Evolutionary conservation across 2,329 filamentous ascomycete species (phyloP).

Genomic region (Ceratocystis ficicola): DNA sequence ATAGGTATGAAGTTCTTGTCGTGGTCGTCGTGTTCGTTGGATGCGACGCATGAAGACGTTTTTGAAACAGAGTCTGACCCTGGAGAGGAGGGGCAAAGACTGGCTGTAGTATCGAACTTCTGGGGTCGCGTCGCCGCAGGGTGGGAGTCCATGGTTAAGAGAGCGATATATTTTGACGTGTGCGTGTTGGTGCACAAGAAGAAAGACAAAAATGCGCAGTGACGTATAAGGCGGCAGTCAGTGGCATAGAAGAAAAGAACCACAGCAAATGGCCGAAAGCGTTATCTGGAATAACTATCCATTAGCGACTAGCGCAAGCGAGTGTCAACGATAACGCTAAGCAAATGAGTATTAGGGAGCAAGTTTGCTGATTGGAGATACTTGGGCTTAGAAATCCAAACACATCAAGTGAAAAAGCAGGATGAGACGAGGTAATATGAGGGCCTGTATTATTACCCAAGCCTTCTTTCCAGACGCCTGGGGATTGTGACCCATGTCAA

Average conservation of each 20-base stretch:
- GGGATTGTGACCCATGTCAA: not conserved
- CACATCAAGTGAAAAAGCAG: not conserved
- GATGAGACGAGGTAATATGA: not conserved
- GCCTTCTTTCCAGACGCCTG: conserved; percentile 1
- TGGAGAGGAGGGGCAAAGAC: conserved; percentile 6
- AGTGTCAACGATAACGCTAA: not conserved
- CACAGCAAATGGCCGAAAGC: not conserved
- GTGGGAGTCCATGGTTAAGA: conserved; percentile 3
- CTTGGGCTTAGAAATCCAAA: not conserved
- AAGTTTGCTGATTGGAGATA: not conserved
- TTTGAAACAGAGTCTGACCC: conserved; percentile 12
- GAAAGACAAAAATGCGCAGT: conserved; percentile 3
- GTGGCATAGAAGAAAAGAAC: not conserved
- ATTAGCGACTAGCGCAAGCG: not conserved
- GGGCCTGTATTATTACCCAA: not conserved
- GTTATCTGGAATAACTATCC: conserved; percentile 5
- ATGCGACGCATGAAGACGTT: conserved; percentile 3
- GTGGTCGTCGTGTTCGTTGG: not conserved
- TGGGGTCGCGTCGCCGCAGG: not conserved
- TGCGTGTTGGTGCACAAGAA: not conserved
- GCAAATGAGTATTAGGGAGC: not conserved
- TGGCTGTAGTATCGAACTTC: not conserved
- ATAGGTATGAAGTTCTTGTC: not conserved
- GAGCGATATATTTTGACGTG: not conserved
- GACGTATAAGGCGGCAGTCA: conserved; percentile 1